Conservation (phyloP, 306 rosid species). For the Potentilla sterilis region DNA sequence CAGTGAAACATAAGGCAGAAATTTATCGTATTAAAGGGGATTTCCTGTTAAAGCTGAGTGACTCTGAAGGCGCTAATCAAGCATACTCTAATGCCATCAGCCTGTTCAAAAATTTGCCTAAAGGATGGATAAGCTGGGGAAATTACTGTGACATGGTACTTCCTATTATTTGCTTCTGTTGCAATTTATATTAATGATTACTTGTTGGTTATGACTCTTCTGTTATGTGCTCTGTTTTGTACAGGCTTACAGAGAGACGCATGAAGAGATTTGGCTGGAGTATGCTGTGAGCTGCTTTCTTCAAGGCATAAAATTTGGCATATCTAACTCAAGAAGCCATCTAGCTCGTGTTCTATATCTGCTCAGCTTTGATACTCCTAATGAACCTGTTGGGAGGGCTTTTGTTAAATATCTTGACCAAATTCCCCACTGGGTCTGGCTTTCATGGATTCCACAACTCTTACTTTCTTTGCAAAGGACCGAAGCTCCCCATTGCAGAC, state of each 20-base stretch:
- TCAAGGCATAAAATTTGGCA: conserved; percentile 93
- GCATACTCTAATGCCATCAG: conserved; percentile 81
- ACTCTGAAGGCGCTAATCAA: conserved; percentile 74
- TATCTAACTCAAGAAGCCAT: conserved; percentile 94
- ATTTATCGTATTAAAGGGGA: conserved; percentile 88
- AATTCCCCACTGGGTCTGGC: conserved; percentile 99
- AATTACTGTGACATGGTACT: conserved; percentile 92
- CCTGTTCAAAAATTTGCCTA: conserved; percentile 86
- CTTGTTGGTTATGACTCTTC: conserved; percentile 25
- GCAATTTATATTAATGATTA: conserved; percentile 21
- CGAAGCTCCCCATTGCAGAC: conserved; percentile 95
- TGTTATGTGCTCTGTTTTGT: conserved; percentile 20
- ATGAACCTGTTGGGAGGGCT: conserved; percentile 88
- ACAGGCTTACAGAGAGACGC: conserved; percentile 86
- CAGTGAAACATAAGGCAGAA: conserved; percentile 91
- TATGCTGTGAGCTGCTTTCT: conserved; percentile 96
- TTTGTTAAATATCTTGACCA: conserved; percentile 90
- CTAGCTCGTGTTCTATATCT: conserved; percentile 95
- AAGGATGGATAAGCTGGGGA: conserved; percentile 99
- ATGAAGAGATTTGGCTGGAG: conserved; percentile 93
- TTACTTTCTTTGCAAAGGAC: conserved; percentile 96
- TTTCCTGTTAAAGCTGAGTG: conserved; percentile 75
- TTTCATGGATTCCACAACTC: conserved; percentile 99
- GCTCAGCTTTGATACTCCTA: conserved; percentile 92
- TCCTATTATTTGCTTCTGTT: conserved; percentile 19